phyloP scores from a whole-genome alignment of 768 basidiomycete species.

The Russula virescens region DNA sequence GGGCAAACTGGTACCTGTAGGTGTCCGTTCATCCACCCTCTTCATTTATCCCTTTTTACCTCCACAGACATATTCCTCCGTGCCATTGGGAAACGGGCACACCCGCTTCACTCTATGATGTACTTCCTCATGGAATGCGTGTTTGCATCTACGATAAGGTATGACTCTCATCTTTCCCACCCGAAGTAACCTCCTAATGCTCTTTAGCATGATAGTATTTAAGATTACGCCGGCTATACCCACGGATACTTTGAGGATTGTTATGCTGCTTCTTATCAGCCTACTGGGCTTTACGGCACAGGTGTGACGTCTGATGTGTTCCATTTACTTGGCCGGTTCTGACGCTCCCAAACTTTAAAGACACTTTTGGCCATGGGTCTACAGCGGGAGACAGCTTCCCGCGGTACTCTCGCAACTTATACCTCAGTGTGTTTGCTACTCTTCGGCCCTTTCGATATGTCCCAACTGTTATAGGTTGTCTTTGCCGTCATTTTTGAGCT shows the following conservation, averaged over 20 bases:
- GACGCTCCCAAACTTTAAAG: conserved; percentile 30
- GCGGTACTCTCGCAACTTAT: too few relatives aligned
- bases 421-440: too few relatives aligned
- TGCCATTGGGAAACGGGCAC: conserved; percentile 69
- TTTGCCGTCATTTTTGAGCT: conserved; percentile 63
- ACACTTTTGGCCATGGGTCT: too few relatives aligned
- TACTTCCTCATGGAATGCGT: conserved; percentile 61
- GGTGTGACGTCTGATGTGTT: conserved; percentile 20
- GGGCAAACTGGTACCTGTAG: conserved; percentile 67
- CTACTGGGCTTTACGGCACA: conserved; percentile 47
- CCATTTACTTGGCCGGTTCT: background rate
- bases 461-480: conserved; percentile 37
- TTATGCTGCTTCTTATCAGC: conserved; percentile 45
- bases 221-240: conserved; percentile 42
- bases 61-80: conserved; percentile 46
- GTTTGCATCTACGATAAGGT: conserved; percentile 33
- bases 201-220: conserved; percentile 39
- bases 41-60: background rate
- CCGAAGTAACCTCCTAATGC: background rate
- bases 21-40: conserved; percentile 25
- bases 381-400: too few relatives aligned
- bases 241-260: conserved; percentile 40
- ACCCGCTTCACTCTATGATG: conserved; percentile 63
- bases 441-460: too few relatives aligned
- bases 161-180: background rate